These are phyloP conservation scores for Colletotrichum gigasporum DNA, from an alignment of 2,329 filamentous ascomycete species.

Conservation along the genomic window DNA sequence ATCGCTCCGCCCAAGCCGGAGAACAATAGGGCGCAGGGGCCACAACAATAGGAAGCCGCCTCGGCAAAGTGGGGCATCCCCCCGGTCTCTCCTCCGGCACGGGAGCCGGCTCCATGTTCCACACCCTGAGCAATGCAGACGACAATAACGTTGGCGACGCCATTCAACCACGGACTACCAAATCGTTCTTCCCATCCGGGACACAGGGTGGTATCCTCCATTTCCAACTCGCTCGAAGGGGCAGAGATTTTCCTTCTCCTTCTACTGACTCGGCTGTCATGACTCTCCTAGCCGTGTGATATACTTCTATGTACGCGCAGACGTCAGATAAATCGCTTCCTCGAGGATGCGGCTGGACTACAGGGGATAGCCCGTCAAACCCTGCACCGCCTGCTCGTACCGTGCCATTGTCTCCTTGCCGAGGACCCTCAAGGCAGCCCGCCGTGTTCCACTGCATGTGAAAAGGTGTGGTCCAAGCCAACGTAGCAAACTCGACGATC, in stretches of 20 bases:
- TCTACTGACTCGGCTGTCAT: not conserved
- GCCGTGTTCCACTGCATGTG: not conserved
- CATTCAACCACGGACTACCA: not conserved
- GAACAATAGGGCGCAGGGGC: slow-evolving; percentile 25
- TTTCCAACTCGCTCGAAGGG: no score
- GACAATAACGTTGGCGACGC: not conserved
- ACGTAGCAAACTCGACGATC: not conserved
- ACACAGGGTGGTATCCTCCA: not conserved
- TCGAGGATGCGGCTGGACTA: not conserved
- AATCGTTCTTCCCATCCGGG: not conserved
- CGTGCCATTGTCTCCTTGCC: not conserved
- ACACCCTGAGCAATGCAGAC: not conserved
- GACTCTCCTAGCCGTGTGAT: not conserved
- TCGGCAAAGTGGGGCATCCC: slow-evolving; percentile 8
- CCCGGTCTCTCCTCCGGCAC: not conserved
- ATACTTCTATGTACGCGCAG: not conserved
- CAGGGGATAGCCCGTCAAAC: not conserved
- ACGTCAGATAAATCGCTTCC: not conserved
- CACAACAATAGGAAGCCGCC: slow-evolving; percentile 13
- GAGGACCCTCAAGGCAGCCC: not conserved
- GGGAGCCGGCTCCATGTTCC: not conserved
- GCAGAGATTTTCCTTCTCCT: not conserved
- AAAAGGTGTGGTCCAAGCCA: slow-evolving; percentile 7
- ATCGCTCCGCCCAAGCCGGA: not conserved
- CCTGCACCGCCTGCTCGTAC: not conserved